Evolutionary conservation across 148 eudicot species (phyloP).

Genomic region (Chenopodium quinoa): DNA sequence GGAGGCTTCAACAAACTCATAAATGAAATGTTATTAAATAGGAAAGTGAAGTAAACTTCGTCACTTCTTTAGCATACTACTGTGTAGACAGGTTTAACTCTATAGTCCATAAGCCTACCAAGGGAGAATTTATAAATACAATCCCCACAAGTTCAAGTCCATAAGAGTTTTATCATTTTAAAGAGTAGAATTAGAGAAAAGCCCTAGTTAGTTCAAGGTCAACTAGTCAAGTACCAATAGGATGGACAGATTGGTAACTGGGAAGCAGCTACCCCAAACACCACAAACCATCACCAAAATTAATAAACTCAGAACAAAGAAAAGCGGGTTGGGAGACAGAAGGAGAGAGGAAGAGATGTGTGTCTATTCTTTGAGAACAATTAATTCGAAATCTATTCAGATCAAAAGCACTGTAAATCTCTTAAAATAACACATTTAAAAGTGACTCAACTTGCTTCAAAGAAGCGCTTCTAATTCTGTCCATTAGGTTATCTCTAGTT

Average conservation of each 20-base stretch:
- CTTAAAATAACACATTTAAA: no score
- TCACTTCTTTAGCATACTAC: background rate
- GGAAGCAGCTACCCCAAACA: background rate
- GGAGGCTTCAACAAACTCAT: background rate
- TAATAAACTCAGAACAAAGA: no score
- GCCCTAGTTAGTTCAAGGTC: background rate
- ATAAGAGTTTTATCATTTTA: no score
- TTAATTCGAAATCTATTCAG: no score
- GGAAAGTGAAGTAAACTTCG: background rate
- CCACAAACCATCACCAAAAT: background rate
- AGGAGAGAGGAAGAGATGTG: background rate
- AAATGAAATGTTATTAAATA: background rate
- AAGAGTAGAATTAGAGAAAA: background rate
- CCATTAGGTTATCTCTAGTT: no score
- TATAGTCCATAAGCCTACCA: background rate
- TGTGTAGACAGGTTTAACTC: background rate
- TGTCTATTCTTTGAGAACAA: no score
- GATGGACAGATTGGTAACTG: background rate
- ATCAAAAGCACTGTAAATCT: no score
- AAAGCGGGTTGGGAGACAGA: background rate
- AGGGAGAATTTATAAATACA: background rate
- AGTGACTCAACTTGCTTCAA: no score
- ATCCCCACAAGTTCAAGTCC: background rate
- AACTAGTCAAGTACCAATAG: background rate
- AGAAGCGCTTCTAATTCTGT: no score